Conservation (phyloP, 306 rosid species). For the Dryas drummondii region DNA sequence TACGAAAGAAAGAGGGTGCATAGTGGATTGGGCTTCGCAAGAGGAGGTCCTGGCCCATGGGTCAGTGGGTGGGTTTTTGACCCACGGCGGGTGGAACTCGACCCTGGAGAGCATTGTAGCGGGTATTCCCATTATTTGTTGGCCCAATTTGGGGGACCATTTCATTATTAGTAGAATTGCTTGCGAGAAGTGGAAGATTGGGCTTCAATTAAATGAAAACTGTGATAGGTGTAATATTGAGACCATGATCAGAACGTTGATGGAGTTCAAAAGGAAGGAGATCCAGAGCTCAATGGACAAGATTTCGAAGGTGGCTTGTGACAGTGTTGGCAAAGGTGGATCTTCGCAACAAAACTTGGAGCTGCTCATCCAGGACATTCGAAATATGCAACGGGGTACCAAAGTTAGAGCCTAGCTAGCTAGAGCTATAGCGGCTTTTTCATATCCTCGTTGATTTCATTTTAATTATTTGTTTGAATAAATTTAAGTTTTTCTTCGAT, state of each 20-base stretch:
- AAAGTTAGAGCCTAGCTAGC: background rate
- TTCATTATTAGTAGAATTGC: constrained; percentile 17
- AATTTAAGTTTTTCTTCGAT: too few relatives aligned
- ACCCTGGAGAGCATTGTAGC: constrained; percentile 30
- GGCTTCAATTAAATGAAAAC: constrained; percentile 14
- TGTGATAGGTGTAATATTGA: constrained; percentile 26
- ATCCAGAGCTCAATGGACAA: constrained; percentile 16
- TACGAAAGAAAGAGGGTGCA: constrained; percentile 21
- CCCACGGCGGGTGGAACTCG: constrained; percentile 37
- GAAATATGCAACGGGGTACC: background rate
- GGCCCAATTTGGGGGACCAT: constrained; percentile 28
- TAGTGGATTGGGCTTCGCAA: constrained; percentile 36
- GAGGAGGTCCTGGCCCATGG: constrained; percentile 35
- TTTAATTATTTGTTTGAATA: too few relatives aligned
- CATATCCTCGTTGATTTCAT: too few relatives aligned
- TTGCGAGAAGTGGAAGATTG: constrained; percentile 24
- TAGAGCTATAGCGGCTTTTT: too few relatives aligned
- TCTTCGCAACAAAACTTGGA: constrained; percentile 22
- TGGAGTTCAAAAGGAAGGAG: constrained; percentile 20
- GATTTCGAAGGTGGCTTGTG: constrained; percentile 12
- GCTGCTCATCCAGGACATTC: constrained; percentile 18
- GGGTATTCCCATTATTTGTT: constrained; percentile 35
- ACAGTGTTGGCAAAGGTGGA: constrained; percentile 10
- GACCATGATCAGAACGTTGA: constrained; percentile 23
- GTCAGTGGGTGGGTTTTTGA: constrained; percentile 19